Evolutionary conservation across 106 monocot species (phyloP), one percentile per base, ranked within the genome.

Genomic region (Dioscorea zingiberensis): DNA sequence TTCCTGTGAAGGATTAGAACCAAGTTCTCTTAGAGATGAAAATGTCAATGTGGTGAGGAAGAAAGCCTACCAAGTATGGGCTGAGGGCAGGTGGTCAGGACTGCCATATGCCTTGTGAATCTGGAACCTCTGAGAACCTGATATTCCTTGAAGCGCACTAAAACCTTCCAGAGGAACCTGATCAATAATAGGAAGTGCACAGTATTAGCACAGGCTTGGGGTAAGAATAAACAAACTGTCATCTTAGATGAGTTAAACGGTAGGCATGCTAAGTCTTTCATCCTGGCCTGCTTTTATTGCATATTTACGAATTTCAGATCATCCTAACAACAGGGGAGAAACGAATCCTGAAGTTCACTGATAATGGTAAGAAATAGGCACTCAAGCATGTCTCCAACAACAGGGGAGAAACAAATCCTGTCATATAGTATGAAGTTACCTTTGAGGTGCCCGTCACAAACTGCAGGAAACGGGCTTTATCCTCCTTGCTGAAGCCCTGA

Each of bases 391-490:
- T 38, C 10, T 10, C 4, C 38, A n/a, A n/a, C n/a, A n/a, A n/a
- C n/a, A n/a, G n/a, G n/a, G n/a, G n/a, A n/a, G n/a, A n/a, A n/a
- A n/a, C n/a, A n/a, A n/a, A n/a, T n/a, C n/a, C n/a, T n/a, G n/a
- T n/a, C n/a, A n/a, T n/a, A n/a, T n/a, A n/a, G n/a, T n/a, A n/a
- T n/a, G 48, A 19, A 60, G 25, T 19, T 68, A 91, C 97, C 98
- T 98, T 98, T 25, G 98, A 98, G 58, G 98, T 98, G 69, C 98
- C 98, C 23, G 98, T 98, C 21, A 98, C 98, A 76, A 98, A 98
- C 72, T 98, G 98, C 73, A 98, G 69, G 63, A 98, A 86, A 25
- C 93, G 86, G 59, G 98, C 98, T 77, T 93, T 98, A 71, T 98
- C 98, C 75, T 98, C 98, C 60, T 98, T 93, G 82, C 89, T 98